Base-by-base conservation (phyloP, 768 basidiomycete species). In the Pholiota microspora region DNA sequence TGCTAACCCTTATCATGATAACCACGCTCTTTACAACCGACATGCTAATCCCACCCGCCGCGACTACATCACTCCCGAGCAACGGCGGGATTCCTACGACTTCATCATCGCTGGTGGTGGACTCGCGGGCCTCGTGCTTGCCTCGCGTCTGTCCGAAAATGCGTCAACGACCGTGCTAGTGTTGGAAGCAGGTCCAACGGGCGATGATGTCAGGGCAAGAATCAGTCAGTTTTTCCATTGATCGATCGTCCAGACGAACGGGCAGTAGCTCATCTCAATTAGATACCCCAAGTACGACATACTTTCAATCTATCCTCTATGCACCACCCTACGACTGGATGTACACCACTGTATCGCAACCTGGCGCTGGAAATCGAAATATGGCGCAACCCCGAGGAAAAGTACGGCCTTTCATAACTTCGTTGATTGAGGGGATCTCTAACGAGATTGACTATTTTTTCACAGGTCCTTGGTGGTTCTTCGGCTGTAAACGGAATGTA, bases 401-500 rank as follows among this genome's bases (percentile, higher is more conserved):
- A 66, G 80, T 84, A 46, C 27, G 45, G n/a, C n/a, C 45, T 9
- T 16, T 31, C 29, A 12, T 7, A n/a, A n/a, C n/a, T n/a, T n/a
- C n/a, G n/a, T n/a, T n/a, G n/a, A n/a, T n/a, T n/a, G n/a, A n/a
- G n/a, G n/a, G n/a, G n/a, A n/a, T n/a, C n/a, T n/a, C n/a, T n/a
- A n/a, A n/a, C n/a, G n/a, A n/a, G n/a, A n/a, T n/a, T n/a, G n/a
- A n/a, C n/a, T n/a, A n/a, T n/a, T 23, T 7, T 15, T 49, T 31
- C 8, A 3, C 44, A 86, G 73, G 73, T 85, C 38, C 73, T 90
- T 21, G 87, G 88, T 50, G 87, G 88, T 5, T 85, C 81, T 0
- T 77, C 83, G 27, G 84, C 86, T 7, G 74, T 88, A 50, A 90
- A 90, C 66, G 86, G 84, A 45, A 76, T 88, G 75, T 88, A 85